Evolutionary conservation across 2,329 filamentous ascomycete genomes (phyloP).

Genomic region (Colletotrichum australisinense): DNA sequence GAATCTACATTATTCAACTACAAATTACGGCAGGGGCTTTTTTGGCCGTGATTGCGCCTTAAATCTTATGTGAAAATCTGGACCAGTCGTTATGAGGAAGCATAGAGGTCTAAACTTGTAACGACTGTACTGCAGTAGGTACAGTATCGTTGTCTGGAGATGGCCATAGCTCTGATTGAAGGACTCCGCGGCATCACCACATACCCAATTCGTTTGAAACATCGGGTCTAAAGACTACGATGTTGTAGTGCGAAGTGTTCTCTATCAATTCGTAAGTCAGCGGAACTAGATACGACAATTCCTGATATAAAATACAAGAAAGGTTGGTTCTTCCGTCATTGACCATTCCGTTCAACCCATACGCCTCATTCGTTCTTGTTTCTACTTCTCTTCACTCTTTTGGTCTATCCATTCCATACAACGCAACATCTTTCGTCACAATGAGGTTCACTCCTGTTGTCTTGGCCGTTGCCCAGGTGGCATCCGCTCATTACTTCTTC

Average conservation of each 20-base stretch:
- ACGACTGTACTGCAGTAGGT: too few relatives aligned
- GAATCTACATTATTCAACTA: not conserved
- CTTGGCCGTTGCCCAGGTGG: slow-evolving; percentile 38
- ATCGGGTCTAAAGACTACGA: not conserved
- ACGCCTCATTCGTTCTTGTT: not conserved
- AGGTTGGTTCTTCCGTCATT: not conserved
- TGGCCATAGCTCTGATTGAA: not conserved
- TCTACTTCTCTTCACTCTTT: not conserved
- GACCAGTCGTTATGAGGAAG: too few relatives aligned
- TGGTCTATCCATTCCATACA: not conserved
- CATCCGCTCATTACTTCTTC: slow-evolving; percentile 45
- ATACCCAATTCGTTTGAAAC: not conserved
- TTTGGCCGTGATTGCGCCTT: too few relatives aligned
- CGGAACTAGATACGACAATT: not conserved
- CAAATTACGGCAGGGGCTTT: not conserved
- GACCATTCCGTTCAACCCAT: not conserved
- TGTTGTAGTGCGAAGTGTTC: not conserved
- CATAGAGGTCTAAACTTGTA: too few relatives aligned
- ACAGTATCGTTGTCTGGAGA: not conserved
- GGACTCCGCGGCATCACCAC: not conserved
- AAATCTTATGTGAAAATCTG: too few relatives aligned
- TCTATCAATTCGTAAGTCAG: not conserved
- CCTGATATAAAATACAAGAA: not conserved
- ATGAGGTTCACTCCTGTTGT: slow-evolving; percentile 39
- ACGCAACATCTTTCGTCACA: not conserved